These are phyloP conservation scores for Gossypium turneri DNA, from an alignment of 345 rosid genomes.

Conservation along the genomic window DNA sequence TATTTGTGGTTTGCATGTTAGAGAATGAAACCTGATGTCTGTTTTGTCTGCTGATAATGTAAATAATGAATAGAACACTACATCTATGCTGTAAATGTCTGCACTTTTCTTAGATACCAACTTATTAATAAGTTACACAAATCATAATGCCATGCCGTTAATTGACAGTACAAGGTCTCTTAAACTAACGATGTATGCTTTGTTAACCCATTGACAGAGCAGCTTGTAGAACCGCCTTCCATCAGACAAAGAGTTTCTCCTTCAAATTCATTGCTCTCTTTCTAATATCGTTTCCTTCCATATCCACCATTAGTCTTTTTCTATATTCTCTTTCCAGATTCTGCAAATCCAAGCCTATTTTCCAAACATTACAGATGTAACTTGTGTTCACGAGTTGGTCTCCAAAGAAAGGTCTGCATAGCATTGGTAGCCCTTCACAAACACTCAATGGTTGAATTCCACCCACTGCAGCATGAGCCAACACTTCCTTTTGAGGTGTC, in stretches of 20 bases:
- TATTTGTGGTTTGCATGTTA: no score
- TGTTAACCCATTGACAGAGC: slow-evolving; percentile 5
- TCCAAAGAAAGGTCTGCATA: slow-evolving; percentile 33
- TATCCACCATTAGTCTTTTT: slow-evolving; percentile 21
- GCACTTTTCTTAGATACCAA: no score
- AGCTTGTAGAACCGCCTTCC: slow-evolving; percentile 24
- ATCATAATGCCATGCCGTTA: no score
- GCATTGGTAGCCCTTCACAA: slow-evolving; percentile 38
- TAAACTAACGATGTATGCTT: neutral
- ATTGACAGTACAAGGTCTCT: neutral
- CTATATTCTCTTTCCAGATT: slow-evolving; percentile 25
- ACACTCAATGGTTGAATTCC: slow-evolving; percentile 42
- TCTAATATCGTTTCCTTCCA: slow-evolving; percentile 33
- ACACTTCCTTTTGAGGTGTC: slow-evolving; percentile 39
- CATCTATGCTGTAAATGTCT: no score
- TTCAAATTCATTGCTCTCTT: slow-evolving; percentile 15
- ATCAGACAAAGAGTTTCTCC: slow-evolving; percentile 16
- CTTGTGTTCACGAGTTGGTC: slow-evolving; percentile 29
- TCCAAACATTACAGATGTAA: slow-evolving; percentile 9
- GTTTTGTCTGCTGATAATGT: no score
- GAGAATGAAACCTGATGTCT: no score
- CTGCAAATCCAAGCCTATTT: slow-evolving; percentile 23
- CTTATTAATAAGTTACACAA: no score
- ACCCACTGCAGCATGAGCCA: slow-evolving; percentile 31
- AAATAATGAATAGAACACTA: no score